Base-by-base conservation (phyloP, 169 alveolate genomes). In the Babesia caballi region DNA sequence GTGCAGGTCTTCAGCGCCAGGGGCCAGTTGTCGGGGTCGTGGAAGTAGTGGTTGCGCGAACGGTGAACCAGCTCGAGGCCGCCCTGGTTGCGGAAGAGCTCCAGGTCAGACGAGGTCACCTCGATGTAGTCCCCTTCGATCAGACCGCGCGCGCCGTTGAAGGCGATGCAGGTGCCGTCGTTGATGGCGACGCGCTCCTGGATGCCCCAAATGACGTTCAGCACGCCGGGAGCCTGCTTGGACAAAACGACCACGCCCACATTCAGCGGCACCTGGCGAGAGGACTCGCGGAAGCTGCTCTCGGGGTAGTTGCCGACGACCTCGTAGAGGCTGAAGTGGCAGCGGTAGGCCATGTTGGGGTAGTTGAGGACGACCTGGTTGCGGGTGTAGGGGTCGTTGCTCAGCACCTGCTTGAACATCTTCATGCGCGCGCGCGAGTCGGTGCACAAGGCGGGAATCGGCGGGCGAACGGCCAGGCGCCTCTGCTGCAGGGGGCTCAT, bases 191-290 rank as follows among this genome's bases (percentile, higher is more conserved):
- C 76, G 66, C 96, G 94, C 50, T 94, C 97, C 66, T 86, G 92
- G 32, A 97, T 69, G 6, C 99, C 99, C 92, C 98, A 93, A 50
- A 97, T 89, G 19, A 97, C 97, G 78, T 96, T 96, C 86, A 94
- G 89, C n/a, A 95, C 96, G 40, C 99, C 99, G 3, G 99, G 99
- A 14, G 98, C 94, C 67, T 96, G 97, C 70, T 98, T 91, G 4
- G 99, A 97, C 78, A 94, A 71, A 42, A 94, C 90, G 15, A 96
- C 95, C 36, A 96, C 94, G 33, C 98, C 99, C n/a, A 94, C 91
- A 58, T 83, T 85, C 58, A 78, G 56, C 46, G 66, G 50, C 46
- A 25, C 56, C 15, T 14, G 8, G 14, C 23, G 27, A 25, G 21
- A 6, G 17, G 4, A 7, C 27, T 66, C 51, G 12, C 21, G 11